A percentile compares a stretch with the other conserved stretches of the same genome.
Evolutionary conservation across 148 eudicot genomes (phyloP).

Genomic region (Fagopyrum tataricum): DNA sequence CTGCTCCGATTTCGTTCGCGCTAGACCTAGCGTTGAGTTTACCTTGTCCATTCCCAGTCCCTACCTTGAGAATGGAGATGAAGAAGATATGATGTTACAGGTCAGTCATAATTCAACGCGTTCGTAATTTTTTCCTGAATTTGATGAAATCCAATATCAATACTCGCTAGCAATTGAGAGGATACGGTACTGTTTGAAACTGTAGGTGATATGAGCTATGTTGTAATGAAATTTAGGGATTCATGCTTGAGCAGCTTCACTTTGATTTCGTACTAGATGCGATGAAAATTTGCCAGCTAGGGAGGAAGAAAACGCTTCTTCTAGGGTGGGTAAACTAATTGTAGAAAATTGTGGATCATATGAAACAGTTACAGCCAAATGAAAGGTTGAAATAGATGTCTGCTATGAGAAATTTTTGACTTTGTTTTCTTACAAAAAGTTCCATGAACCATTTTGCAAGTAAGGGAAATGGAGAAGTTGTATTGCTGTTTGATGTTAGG

Average conservation of each 20-base stretch:
- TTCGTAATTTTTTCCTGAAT: not conserved
- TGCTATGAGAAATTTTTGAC: not conserved
- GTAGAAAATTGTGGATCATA: not conserved
- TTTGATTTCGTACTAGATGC: not conserved
- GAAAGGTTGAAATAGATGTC: not conserved
- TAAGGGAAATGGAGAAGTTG: not conserved
- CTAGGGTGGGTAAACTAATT: not conserved
- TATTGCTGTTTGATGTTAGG: too few relatives aligned
- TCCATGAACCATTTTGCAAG: not conserved
- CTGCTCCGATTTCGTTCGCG: conserved; percentile 76
- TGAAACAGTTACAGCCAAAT: not conserved
- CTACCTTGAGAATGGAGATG: not conserved
- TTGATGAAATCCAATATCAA: not conserved
- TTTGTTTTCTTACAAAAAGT: not conserved
- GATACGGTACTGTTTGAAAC: not conserved
- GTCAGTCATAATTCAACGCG: not conserved
- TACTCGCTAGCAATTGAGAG: not conserved
- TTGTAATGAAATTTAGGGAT: not conserved
- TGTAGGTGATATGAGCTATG: not conserved
- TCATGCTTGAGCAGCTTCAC: not conserved
- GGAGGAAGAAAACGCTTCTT: not conserved
- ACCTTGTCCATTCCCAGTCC: conserved; percentile 41
- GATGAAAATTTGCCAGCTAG: not conserved
- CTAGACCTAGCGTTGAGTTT: conserved; percentile 32
- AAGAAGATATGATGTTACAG: not conserved